A percentile compares a stretch with the other conserved stretches of the same genome.
phyloP scores from a whole-genome alignment of 441 rosid species.

The Daphne laureola region DNA sequence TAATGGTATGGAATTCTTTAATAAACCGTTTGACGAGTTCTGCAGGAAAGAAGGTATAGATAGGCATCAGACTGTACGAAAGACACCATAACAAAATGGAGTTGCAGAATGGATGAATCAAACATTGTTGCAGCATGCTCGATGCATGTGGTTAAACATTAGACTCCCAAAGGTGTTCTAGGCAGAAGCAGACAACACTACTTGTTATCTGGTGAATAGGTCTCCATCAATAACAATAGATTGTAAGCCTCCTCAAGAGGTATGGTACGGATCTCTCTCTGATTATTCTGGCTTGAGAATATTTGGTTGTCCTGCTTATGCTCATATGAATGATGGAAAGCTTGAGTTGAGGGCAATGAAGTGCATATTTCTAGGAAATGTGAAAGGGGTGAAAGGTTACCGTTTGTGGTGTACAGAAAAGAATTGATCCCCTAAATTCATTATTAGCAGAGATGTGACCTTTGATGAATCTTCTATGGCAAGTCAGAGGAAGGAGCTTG shows the following conservation, averaged over 20 bases:
- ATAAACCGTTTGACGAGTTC: no score
- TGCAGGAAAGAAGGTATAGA: no score
- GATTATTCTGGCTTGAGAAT: conserved; percentile 2
- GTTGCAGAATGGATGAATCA: not conserved
- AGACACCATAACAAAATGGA: not conserved
- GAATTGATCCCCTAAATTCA: not conserved
- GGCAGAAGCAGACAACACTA: not conserved
- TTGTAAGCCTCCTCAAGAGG: not conserved
- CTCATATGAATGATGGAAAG: conserved; percentile 4
- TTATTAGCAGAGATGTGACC: not conserved
- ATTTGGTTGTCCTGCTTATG: conserved; percentile 9
- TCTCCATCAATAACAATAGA: conserved; percentile 1
- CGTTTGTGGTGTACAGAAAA: no score
- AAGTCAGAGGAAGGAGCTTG: not conserved
- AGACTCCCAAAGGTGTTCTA: not conserved
- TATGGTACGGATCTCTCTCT: not conserved
- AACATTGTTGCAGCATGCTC: not conserved
- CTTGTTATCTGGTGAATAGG: conserved; percentile 1
- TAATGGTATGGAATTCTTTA: no score
- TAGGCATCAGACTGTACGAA: not conserved
- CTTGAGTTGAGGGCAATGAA: no score
- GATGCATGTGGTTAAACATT: conserved; percentile 4
- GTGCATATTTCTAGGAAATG: not conserved
- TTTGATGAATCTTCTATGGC: not conserved
- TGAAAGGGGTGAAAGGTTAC: not conserved